Base-by-base conservation (phyloP, 352 stramenopile genomes). In the Phytophthora aleatoria region DNA sequence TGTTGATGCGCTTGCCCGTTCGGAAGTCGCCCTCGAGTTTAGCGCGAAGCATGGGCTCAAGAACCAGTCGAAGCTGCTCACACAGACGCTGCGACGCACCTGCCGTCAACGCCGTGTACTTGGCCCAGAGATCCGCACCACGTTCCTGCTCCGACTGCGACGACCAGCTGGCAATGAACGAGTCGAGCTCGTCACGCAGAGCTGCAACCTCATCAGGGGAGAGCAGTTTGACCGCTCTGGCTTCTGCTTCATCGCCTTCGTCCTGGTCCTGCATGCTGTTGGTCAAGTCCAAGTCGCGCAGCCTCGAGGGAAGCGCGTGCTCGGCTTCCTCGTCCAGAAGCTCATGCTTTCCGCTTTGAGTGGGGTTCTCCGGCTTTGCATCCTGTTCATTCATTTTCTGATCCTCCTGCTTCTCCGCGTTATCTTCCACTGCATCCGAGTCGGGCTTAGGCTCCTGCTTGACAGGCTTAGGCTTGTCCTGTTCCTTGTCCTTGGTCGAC, bases 1-100 rank as follows among this genome's bases (percentile, higher is more conserved):
- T 99, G 73, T 99, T 99, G 64, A 99, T 99, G 54, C 98, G 85
- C 77, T 99, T 99, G 35, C 98, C 98, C 9, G 97, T 99, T 4
- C 98, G 88, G 75, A 99, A 99, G 69, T 99, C 97, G 10, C 98
- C 98, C 69, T 98, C 89, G 12, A 99, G 78, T 76, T 99, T 99
- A 16, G 95, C 97, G 20, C 97, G 96, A 53, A 99, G 85, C 73
- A 98, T 98, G 3, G 98, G 98, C 71, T 99, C 97, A 65, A 99
- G 90, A 5, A 99, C 94, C 45, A 99, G 82, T 2, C 98, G 87
- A 12, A 99, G 86, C 67, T 99, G 98, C 79, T 99, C 98, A 56
- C 97, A 99, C 24, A 99, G 77, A 5, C 97, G 85, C 62, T 98
- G 83, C 2, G 97, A 97, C 16, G 98, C 74, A 31, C 87, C 88